These are phyloP conservation scores for Hygrophorus pudorinus DNA, from an alignment of 768 basidiomycete species.

Conservation along the genomic window DNA sequence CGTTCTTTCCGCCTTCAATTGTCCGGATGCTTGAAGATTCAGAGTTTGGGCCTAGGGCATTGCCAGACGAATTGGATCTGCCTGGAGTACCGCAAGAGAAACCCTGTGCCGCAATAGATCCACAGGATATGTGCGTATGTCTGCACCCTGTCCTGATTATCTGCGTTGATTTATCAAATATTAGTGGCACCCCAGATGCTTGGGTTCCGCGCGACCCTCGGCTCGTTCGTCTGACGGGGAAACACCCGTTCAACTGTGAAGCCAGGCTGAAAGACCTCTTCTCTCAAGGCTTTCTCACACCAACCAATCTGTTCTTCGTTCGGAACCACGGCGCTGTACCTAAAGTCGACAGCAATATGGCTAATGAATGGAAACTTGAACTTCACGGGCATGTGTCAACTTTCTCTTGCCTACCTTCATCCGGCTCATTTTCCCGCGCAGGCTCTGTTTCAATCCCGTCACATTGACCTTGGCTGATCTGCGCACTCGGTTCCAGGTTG, in stretches of 20 bases:
- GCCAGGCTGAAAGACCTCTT: conserved; percentile 35
- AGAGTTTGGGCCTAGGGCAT: too few species aligned
- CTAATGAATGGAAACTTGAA: conserved; percentile 33
- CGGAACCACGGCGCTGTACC: conserved; percentile 57
- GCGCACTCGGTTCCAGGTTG: conserved; percentile 32
- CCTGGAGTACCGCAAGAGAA: too few species aligned
- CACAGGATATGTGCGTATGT: not conserved
- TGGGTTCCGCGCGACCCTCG: conserved; percentile 13
- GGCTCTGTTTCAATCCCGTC: conserved; percentile 23
- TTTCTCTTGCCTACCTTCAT: conserved; percentile 3
- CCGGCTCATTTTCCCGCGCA: conserved; percentile 13
- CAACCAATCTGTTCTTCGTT: conserved; percentile 45
- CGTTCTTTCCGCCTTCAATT: too few species aligned
- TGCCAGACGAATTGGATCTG: too few species aligned
- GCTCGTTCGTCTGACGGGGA: conserved; percentile 43
- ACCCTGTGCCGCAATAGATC: too few species aligned
- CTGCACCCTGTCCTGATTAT: not conserved
- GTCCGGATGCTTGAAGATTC: too few species aligned
- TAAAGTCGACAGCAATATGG: conserved; percentile 24
- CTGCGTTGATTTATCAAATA: conserved; percentile 13
- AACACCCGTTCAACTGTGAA: conserved; percentile 56
- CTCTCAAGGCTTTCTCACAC: conserved; percentile 43
- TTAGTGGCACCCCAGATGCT: not conserved
- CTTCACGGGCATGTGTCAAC: conserved; percentile 26
- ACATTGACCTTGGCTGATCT: conserved; percentile 37